Evolutionary conservation across 306 rosid species (phyloP), one percentile per base, ranked within the genome.

Genomic region (Casuarina cunninghamiana): DNA sequence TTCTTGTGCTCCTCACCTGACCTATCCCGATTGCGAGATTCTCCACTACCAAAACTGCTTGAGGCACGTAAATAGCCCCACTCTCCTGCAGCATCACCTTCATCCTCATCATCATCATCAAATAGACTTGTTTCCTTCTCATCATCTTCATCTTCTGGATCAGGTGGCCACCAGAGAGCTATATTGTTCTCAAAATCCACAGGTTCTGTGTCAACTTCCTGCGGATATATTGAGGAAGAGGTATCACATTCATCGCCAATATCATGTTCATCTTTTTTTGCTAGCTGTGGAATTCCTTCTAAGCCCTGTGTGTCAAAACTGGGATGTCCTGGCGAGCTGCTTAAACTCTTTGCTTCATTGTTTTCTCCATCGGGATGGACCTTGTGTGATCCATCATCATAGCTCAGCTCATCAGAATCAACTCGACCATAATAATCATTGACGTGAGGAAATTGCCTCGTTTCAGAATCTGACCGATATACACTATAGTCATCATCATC

Each of bases 91-190:
- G 74, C 84, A 79, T 86, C 85, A 65, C 85, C 97, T 53, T 79
- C 85, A 46, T 83, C 83, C 39, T 92, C 97, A 9, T 90, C 96
- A 7, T 92, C 97, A 48, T 91, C 97, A 76, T 88, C 97, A 74
- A 85, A 84, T 43, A 88, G 72, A 72, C 63, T 66, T n/a, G 85
- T 75, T 84, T 96, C 99, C 71, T 78, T 84, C 43, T 93, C 99
- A 82, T 96, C 98, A 71, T 96, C 97, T 84, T 86, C 97, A 42
- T 95, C 93, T 86, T 96, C 98, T 16, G 99, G 99, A 73, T 91
- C 97, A 65, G 99, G 97, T 57, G 99, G 99, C 67, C 93, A 91
- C 99, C 99, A 96, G 71, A 96, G 91, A 87, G 93, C 91, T 70
- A 94, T 98, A 75, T 91, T 91, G 83, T 88, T 96, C 83, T 93